These are phyloP conservation scores for Pseudogymnoascus sp. DNA, from an alignment of 2,329 filamentous ascomycete genomes.

Conservation along the genomic window DNA sequence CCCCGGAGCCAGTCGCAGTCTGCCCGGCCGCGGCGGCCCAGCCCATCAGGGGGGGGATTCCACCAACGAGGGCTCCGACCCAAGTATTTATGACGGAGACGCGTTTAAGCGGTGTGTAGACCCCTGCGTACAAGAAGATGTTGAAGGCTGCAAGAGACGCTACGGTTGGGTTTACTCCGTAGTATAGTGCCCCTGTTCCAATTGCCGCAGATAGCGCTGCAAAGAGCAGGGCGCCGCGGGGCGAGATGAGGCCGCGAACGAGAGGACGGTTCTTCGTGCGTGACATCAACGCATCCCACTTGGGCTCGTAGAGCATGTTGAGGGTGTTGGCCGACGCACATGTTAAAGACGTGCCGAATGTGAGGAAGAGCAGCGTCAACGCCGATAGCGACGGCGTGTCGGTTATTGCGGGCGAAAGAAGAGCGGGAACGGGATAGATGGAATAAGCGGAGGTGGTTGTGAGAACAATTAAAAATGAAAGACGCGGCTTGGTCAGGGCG, in stretches of 20 bases:
- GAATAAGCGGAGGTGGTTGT: constrained; percentile 87
- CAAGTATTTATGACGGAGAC: constrained; percentile 85
- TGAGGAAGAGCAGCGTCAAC: constrained; percentile 86
- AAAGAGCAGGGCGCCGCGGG: constrained; percentile 66
- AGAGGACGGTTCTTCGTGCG: constrained; percentile 87
- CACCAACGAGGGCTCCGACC: constrained; percentile 87
- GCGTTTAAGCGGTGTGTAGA: constrained; percentile 90
- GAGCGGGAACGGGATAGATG: constrained; percentile 82
- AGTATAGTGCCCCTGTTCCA: constrained; percentile 69
- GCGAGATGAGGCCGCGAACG: constrained; percentile 70
- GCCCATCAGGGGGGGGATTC: constrained; percentile 93
- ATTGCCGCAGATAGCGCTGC: constrained; percentile 62
- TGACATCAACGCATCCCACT: constrained; percentile 85
- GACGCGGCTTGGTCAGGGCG: constrained; percentile 88
- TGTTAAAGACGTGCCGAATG: constrained; percentile 78
- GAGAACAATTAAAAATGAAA: constrained; percentile 84
- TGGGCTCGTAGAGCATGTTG: constrained; percentile 94
- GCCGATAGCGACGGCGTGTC: constrained; percentile 74
- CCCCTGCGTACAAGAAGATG: constrained; percentile 79
- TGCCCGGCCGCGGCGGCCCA: constrained; percentile 94
- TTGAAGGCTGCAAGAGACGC: constrained; percentile 78
- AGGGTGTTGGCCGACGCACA: constrained; percentile 87
- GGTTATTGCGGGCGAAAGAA: constrained; percentile 62
- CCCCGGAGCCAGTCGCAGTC: constrained; percentile 65
- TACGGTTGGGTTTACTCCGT: constrained; percentile 90